A percentile compares a stretch with the other conserved stretches of the same genome.
Evolutionary conservation across 495 filamentous ascomycete species (phyloP).

Genomic region (Penicillium salamii): DNA sequence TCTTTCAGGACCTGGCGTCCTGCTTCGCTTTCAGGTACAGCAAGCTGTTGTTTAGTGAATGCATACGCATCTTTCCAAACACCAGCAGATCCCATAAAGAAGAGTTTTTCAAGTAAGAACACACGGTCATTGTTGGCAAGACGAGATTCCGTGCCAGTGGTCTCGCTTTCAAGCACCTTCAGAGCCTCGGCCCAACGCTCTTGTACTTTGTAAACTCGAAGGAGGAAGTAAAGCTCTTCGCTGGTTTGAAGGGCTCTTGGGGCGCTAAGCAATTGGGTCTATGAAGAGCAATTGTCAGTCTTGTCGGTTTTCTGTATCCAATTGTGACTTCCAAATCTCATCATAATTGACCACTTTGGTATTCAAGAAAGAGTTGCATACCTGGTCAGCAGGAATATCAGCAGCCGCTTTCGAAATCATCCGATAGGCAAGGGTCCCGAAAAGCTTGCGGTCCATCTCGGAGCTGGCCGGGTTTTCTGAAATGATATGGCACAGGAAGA

Average conservation of each 20-base stretch:
- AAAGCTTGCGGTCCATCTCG: constrained; percentile 51
- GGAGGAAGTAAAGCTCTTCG: constrained; percentile 54
- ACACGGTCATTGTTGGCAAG: constrained; percentile 52
- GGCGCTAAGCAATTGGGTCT: constrained; percentile 42
- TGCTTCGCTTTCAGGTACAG: constrained; percentile 29
- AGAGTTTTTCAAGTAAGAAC: constrained; percentile 45
- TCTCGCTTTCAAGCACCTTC: constrained; percentile 49
- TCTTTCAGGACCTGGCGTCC: constrained; percentile 37
- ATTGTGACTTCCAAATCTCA: neutral
- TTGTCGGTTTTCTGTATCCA: neutral
- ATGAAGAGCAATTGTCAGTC: constrained; percentile 7
- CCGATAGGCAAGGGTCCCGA: constrained; percentile 56
- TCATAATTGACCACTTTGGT: neutral
- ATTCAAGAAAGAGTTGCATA: constrained; percentile 19
- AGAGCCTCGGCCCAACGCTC: constrained; percentile 44
- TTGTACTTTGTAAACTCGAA: constrained; percentile 51
- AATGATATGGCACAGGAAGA: constrained; percentile 48
- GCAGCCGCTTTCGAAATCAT: constrained; percentile 56
- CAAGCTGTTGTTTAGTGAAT: constrained; percentile 40
- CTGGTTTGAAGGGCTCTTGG: constrained; percentile 51
- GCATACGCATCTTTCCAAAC: constrained; percentile 48
- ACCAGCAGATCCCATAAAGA: constrained; percentile 38
- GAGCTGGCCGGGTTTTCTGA: constrained; percentile 34
- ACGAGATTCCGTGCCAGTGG: constrained; percentile 48
- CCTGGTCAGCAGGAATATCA: constrained; percentile 47